A percentile compares a stretch with the other conserved stretches of the same genome.
These are phyloP conservation scores for Dactylellina leptospora DNA, from an alignment of 2,329 filamentous ascomycete species.

Conservation along the genomic window DNA sequence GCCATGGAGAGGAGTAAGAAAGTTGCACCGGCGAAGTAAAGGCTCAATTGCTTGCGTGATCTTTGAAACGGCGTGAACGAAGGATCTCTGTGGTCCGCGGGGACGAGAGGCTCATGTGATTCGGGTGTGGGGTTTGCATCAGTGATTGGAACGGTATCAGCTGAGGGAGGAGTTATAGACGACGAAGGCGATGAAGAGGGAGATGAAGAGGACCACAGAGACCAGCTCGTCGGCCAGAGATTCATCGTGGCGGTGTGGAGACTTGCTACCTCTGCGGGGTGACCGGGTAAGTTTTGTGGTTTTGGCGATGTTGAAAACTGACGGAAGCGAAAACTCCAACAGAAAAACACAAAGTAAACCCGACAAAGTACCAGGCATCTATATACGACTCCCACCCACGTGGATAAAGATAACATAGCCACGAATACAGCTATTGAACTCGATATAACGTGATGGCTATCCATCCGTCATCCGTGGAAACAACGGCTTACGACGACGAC, in stretches of 20 bases:
- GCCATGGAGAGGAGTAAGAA: slow-evolving; percentile 78
- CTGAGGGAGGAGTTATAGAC: slow-evolving; percentile 1
- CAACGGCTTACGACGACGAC: slow-evolving; percentile 36
- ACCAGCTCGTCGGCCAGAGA: slow-evolving; percentile 40
- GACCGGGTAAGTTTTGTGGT: background rate
- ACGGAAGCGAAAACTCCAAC: slow-evolving; percentile 9
- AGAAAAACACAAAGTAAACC: background rate
- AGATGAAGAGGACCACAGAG: slow-evolving; percentile 30
- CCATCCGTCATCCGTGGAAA: background rate
- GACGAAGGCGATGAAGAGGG: background rate
- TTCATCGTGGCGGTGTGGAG: slow-evolving; percentile 25
- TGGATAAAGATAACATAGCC: no score
- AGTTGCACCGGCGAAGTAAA: slow-evolving; percentile 77
- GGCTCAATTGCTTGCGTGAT: slow-evolving; percentile 70
- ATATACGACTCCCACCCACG: background rate
- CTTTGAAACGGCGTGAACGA: slow-evolving; percentile 61
- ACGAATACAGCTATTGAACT: background rate
- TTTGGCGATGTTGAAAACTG: slow-evolving; percentile 8
- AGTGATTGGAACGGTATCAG: slow-evolving; percentile 17
- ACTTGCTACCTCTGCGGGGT: background rate
- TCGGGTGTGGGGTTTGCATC: slow-evolving; percentile 7
- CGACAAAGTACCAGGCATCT: background rate
- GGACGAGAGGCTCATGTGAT: slow-evolving; percentile 5
- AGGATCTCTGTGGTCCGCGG: slow-evolving; percentile 32
- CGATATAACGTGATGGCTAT: background rate